Evolutionary conservation across 371 early-diverging fungal genomes (phyloP).

Genomic region (Mortierella sp.): DNA sequence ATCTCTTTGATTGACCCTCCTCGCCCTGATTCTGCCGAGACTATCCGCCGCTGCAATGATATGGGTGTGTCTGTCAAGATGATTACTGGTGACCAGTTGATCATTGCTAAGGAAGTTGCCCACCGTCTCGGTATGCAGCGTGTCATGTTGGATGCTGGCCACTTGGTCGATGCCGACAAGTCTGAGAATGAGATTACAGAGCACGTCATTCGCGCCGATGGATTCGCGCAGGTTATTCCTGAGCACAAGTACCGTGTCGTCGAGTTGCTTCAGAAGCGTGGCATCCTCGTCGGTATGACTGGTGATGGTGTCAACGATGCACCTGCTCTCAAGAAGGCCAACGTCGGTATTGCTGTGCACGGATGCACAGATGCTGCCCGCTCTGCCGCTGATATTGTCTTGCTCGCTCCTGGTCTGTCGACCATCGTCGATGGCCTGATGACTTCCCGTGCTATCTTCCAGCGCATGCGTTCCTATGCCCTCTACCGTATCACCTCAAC

Average conservation of each 20-base stretch:
- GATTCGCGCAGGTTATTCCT: conserved; percentile 96
- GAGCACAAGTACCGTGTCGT: conserved; percentile 97
- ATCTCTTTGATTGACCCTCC: conserved; percentile 92
- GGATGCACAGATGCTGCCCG: conserved; percentile 94
- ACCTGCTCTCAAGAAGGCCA: conserved; percentile 87
- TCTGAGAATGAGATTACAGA: conserved; percentile 88
- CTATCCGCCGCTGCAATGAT: conserved; percentile 70
- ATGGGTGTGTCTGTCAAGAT: conserved; percentile 90
- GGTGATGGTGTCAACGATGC: conserved; percentile 95
- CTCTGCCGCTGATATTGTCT: conserved; percentile 91
- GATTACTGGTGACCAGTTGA: conserved; percentile 93
- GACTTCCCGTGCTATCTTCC: conserved; percentile 88
- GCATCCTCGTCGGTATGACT: conserved; percentile 88
- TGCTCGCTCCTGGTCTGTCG: conserved; percentile 84
- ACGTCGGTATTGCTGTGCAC: conserved; percentile 81
- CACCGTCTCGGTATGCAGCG: conserved; percentile 84
- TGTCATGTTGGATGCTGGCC: conserved; percentile 81
- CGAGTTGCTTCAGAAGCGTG: conserved; percentile 78
- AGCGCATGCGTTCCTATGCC: conserved; percentile 91
- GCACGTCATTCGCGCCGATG: conserved; percentile 87
- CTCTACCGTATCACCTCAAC: conserved; percentile 91
- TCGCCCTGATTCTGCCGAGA: conserved; percentile 73
- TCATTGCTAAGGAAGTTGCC: conserved; percentile 92
- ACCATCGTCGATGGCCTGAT: conserved; percentile 89
- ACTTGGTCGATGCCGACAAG: conserved; percentile 83